A percentile compares a stretch with the other conserved stretches of the same genome.
Conservation (phyloP, 2,329 filamentous ascomycete genomes). For the Xylaria sp. region DNA sequence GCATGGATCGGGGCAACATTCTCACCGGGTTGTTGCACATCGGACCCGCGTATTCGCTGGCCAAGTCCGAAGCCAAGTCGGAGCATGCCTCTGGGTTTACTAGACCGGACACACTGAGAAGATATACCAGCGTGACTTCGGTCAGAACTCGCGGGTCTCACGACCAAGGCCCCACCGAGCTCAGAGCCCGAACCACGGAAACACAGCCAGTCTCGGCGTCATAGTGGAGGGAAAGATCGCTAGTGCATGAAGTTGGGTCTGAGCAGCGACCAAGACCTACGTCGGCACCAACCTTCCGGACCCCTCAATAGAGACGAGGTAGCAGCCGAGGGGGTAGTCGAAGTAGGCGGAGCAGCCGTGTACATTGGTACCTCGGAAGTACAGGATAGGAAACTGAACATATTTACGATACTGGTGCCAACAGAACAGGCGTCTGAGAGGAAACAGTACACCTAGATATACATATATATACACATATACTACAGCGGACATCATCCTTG, state of each 20-base stretch:
- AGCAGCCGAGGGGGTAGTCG: slow-evolving; percentile 10
- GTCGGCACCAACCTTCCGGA: slow-evolving; percentile 23
- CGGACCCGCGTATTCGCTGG: slow-evolving; percentile 44
- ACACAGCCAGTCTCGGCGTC: slow-evolving; percentile 41
- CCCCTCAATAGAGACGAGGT: slow-evolving; percentile 33
- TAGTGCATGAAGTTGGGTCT: neutral
- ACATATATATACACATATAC: neutral
- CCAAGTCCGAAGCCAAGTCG: slow-evolving; percentile 40
- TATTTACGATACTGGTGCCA: slow-evolving; percentile 7
- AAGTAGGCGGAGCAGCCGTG: slow-evolving; percentile 6
- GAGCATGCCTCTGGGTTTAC: slow-evolving; percentile 32
- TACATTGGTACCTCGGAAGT: slow-evolving; percentile 43
- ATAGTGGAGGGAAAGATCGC: slow-evolving; percentile 42
- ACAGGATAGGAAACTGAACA: slow-evolving; percentile 36
- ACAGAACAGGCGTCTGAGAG: slow-evolving; percentile 16
- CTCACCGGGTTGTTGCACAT: slow-evolving; percentile 48
- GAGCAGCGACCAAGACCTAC: slow-evolving; percentile 10
- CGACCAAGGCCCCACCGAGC: slow-evolving; percentile 26
- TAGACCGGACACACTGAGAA: slow-evolving; percentile 41
- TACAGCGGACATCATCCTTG: neutral
- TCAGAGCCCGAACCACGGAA: slow-evolving; percentile 39
- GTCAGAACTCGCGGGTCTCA: slow-evolving; percentile 38
- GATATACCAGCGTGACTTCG: slow-evolving; percentile 39
- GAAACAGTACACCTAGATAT: neutral
- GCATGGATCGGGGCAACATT: slow-evolving; percentile 45